Percentiles rank a stretch among this genome's conserved stretches.
Conservation (phyloP, 148 eudicot species). For the Pouteria glomerata region DNA sequence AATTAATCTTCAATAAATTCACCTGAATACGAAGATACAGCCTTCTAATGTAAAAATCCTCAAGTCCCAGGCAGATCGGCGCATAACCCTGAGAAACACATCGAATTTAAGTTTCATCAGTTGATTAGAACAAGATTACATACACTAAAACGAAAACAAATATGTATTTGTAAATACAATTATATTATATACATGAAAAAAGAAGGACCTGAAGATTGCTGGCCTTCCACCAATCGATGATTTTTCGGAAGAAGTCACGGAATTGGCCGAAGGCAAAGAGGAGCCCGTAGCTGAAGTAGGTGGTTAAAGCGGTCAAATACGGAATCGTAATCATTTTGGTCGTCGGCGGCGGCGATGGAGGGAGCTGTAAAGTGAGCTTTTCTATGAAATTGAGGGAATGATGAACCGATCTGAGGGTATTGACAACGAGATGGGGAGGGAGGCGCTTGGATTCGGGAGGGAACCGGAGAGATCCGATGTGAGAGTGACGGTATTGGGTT, state of each 20-base stretch:
- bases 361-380: background rate
- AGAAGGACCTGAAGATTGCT: constrained; percentile 61
- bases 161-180: background rate
- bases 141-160: background rate
- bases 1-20: background rate
- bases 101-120: background rate
- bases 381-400: background rate
- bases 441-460: background rate
- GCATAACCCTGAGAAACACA: constrained; percentile 63
- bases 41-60: constrained; percentile 86
- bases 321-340: constrained; percentile 82
- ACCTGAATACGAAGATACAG: constrained; percentile 90
- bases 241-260: constrained; percentile 71
- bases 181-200: background rate
- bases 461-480: background rate
- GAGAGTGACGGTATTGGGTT: background rate
- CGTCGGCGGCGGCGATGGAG: constrained; percentile 12
- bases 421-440: background rate
- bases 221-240: constrained; percentile 66
- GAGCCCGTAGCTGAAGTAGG: constrained; percentile 84
- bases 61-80: constrained; percentile 89
- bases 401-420: constrained; percentile 7
- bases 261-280: constrained; percentile 82
- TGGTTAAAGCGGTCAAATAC: constrained; percentile 83
- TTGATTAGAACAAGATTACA: background rate